Evolutionary conservation across 345 rosid genomes (phyloP), one percentile per base, ranked within the genome.

Genomic region (Murraya koenigii): DNA sequence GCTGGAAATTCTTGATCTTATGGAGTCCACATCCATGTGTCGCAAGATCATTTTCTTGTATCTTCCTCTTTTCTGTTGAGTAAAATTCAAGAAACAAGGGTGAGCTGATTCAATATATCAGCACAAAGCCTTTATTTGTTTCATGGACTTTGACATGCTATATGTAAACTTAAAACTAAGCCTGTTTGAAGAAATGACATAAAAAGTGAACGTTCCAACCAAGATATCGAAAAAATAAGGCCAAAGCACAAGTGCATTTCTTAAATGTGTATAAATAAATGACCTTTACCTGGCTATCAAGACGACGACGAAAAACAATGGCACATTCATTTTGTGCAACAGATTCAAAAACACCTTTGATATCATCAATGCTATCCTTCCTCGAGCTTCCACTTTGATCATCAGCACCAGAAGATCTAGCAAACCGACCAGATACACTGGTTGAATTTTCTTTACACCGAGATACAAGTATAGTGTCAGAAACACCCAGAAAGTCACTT

Each of bases 241-340:
- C 77, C 67, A 56, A 66, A 58, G 49, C 61, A 59, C n/a, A 13
- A 38, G 67, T 26, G 19, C 25, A 38, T 61, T 73, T 13, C 10
- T 33, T 1, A 32, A 0, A 13, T 33, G 4, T n/a, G n/a, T n/a
- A 61, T 56, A 11, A 44, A 3, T 13, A 11, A 44, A 79, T 75
- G 25, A 69, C 35, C 75, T 68, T 35, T 82, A 95, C 98, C 97
- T 95, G 97, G 83, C 97, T 88, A 82, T 95, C 96, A 68, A 90
- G 94, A 33, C 93, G 87, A 23, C 85, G 84, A 8, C 86, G 85
- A 56, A 95, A 95, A 72, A 89, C 89, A 15, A 74, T 75, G 58
- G 93, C 93, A 44, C 93, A 85, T 65, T 88, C 87, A 41, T 92
- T 85, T 75, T 86, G 88, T 0, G 83, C 77, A 2, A 95, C 78